phyloP scores from a whole-genome alignment of 2,329 filamentous ascomycete species.

The Tolypocladium sp. region DNA sequence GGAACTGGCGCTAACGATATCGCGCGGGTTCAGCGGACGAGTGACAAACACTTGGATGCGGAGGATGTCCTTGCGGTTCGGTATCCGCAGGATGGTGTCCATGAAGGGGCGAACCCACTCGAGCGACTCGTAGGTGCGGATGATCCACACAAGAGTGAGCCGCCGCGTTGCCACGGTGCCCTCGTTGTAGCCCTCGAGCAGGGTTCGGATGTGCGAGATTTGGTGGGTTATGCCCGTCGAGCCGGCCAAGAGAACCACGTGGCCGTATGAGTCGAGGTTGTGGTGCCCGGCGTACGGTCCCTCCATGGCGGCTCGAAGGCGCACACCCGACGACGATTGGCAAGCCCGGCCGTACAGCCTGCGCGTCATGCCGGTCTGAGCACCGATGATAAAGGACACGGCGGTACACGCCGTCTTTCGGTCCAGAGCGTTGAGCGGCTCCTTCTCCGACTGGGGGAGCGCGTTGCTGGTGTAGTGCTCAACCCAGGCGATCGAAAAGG shows the following conservation, averaged over 20 bases:
- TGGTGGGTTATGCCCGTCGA: constrained; percentile 95
- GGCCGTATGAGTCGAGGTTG: constrained; percentile 84
- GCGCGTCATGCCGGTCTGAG: constrained; percentile 81
- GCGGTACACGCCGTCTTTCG: constrained; percentile 37
- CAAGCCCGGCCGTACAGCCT: constrained; percentile 65
- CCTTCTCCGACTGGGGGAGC: constrained; percentile 30
- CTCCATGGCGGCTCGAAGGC: constrained; percentile 68
- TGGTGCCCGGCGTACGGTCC: constrained; percentile 83
- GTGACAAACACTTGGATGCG: constrained; percentile 88
- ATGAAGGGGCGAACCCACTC: constrained; percentile 92
- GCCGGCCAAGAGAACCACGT: constrained; percentile 81
- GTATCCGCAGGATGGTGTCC: constrained; percentile 65
- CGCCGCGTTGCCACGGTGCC: constrained; percentile 72
- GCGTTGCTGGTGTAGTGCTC: constrained; percentile 39
- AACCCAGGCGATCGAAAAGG: constrained; percentile 72
- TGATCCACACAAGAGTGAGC: constrained; percentile 83
- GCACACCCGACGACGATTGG: constrained; percentile 42
- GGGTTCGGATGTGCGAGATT: constrained; percentile 74
- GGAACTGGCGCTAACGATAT: constrained; percentile 65
- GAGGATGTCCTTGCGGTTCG: constrained; percentile 71
- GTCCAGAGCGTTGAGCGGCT: constrained; percentile 25
- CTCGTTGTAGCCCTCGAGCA: constrained; percentile 59
- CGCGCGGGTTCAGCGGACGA: constrained; percentile 71
- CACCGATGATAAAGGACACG: constrained; percentile 78
- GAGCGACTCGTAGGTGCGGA: constrained; percentile 79